Evolutionary conservation across 176 grass and related monocot genomes (phyloP).

Genomic region (Aegilops speltoides): DNA sequence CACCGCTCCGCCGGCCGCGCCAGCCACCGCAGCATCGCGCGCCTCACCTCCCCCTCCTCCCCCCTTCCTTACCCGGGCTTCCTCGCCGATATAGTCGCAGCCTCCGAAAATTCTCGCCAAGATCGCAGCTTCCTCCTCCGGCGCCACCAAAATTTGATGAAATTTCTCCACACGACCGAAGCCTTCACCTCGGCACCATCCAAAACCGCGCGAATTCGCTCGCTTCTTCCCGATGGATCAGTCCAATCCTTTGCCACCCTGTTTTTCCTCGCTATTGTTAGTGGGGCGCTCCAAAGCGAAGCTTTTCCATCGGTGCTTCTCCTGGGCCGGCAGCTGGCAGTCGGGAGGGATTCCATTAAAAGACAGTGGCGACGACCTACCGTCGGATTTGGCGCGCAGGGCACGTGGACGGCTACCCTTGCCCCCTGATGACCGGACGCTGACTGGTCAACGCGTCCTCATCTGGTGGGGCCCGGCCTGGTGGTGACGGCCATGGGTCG

Average conservation of each 20-base stretch:
- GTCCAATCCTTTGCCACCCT: background rate
- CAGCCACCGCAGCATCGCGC: conserved; percentile 15
- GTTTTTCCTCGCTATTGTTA: background rate
- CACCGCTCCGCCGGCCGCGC: conserved; percentile 27
- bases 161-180: background rate
- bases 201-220: background rate
- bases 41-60: background rate
- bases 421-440: background rate
- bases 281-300: background rate
- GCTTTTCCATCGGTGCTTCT: background rate
- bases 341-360: background rate
- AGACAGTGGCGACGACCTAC: background rate
- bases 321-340: background rate
- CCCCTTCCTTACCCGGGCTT: background rate
- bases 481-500: background rate
- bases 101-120: background rate
- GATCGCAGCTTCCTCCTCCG: background rate
- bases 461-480: background rate
- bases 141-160: background rate
- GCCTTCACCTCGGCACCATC: background rate
- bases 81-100: background rate
- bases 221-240: background rate
- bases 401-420: background rate
- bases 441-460: background rate
- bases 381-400: background rate